phyloP scores from a whole-genome alignment of 257 asterid species.

The Solanum chiquidenum region DNA sequence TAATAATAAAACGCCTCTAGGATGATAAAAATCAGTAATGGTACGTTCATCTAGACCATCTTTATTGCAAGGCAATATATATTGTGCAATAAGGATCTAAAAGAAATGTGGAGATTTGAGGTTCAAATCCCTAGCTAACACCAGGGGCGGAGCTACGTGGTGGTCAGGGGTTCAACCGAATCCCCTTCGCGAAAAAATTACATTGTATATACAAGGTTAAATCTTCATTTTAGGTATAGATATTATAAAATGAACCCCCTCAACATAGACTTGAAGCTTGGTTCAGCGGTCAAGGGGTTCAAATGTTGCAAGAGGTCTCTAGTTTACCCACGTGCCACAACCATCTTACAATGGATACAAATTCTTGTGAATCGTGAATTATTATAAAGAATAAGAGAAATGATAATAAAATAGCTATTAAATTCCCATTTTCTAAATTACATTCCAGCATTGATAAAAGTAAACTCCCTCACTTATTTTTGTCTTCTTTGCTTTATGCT shows the following conservation, averaged over 20 bases:
- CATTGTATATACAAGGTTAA: not conserved
- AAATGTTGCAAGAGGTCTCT: not conserved
- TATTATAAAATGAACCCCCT: not conserved
- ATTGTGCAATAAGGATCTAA: not conserved
- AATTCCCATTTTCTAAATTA: not conserved
- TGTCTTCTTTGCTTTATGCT: not conserved
- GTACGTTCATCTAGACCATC: not conserved
- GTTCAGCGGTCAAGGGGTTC: not conserved
- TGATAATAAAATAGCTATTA: not conserved
- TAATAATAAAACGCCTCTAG: not conserved
- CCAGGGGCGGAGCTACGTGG: not conserved
- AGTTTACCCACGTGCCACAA: not conserved
- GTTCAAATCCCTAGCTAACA: not conserved
- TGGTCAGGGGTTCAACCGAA: not conserved
- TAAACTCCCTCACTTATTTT: not conserved
- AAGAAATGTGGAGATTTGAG: not conserved
- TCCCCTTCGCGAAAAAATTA: not conserved
- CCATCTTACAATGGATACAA: not conserved
- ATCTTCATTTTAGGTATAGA: not conserved
- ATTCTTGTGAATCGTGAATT: not conserved
- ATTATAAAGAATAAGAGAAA: not conserved
- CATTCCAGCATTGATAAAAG: not conserved
- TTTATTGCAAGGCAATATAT: not conserved
- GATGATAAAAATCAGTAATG: not conserved
- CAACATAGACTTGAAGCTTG: not conserved